A percentile compares a stretch with the other conserved stretches of the same genome.
These are phyloP conservation scores for Phyllosticta ampelicida DNA, from an alignment of 2,329 filamentous ascomycete genomes.

Conservation along the genomic window DNA sequence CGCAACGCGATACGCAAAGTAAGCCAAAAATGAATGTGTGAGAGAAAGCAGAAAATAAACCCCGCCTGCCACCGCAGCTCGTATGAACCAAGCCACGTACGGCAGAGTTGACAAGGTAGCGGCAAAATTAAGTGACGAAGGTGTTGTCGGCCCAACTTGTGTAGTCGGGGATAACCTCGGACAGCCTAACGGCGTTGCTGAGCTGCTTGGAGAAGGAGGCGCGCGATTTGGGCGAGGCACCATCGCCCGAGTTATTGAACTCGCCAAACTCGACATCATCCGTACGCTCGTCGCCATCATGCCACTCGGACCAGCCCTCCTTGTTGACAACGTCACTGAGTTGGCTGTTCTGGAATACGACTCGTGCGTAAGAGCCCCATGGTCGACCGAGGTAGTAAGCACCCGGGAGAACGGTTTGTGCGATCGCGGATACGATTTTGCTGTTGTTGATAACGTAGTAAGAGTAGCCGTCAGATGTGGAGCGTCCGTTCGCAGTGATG, in stretches of 20 bases:
- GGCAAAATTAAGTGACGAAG: background rate
- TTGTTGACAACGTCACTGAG: conserved; percentile 46
- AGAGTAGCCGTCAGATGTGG: conserved; percentile 19
- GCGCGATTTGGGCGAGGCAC: conserved; percentile 35
- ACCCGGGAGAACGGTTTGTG: conserved; percentile 22
- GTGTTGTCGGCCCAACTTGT: conserved; percentile 1
- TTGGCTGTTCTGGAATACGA: conserved; percentile 38
- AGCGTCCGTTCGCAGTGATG: conserved; percentile 18
- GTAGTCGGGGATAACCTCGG: conserved; percentile 1
- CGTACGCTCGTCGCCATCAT: conserved; percentile 25
- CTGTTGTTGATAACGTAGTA: conserved; percentile 45
- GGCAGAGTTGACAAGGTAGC: no score
- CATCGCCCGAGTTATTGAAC: conserved; percentile 45
- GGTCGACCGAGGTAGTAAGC: conserved; percentile 39
- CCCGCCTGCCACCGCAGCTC: background rate
- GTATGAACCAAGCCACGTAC: no score
- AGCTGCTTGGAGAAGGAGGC: conserved; percentile 14
- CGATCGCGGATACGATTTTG: conserved; percentile 28
- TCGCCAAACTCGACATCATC: conserved; percentile 24
- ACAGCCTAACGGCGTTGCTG: background rate
- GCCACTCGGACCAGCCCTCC: conserved; percentile 40
- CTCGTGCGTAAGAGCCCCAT: conserved; percentile 38
- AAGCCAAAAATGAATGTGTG: no score
- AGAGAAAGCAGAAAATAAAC: background rate
- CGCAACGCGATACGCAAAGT: background rate